Base-by-base conservation (phyloP, 225 moss, liverwort and hornwort genomes). In the Physcomitrium patens region DNA sequence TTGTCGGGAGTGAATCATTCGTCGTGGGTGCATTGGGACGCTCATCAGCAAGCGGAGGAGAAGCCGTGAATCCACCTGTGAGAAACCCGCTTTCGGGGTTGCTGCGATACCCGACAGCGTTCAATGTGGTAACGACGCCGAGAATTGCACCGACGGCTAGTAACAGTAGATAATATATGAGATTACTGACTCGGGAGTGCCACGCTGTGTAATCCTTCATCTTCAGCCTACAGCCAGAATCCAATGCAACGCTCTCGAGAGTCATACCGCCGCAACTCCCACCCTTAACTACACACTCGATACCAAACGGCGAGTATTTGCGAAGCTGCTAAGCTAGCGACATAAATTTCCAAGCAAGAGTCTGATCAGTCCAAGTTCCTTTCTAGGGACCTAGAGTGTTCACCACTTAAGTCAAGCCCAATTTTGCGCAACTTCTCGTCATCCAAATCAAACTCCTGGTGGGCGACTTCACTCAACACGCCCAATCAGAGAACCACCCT, bases 121-220 rank as follows among this genome's bases (percentile, higher is more conserved):
- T 76, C 57, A 81, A 60, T 56, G 77, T 63, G 51, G 67, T 18
- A 27, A 63, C 22, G 51, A 70, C 59, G n/a, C 74, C 76, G 3
- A 78, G 64, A 9, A 81, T 5, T 18, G 47, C 75, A 47, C 75
- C 74, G 19, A 18, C 12, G 52, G 57, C 68, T 12, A 86, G 68
- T 2, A 86, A 74, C 1, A 72, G 16, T 24, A 71, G 75, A 18
- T 71, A 77, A 31, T 77, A 71, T 43, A 83, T 37, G 0, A 83
- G 59, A 20, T 10, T 78, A 43, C 68, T 72, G 64, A 80, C 60
- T 27, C 77, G 56, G 2, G 77, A 60, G 54, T 65, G 53, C 77
- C 80, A 72, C 10, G 74, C 27, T 42, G 31, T 23, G n/a, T 19
- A 66, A 17, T 79, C 82, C 73, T 73, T 85, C 66, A 67, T 14